Evolutionary conservation across 805 yeast genomes (phyloP).

Genomic region (Candida wancherniae): DNA sequence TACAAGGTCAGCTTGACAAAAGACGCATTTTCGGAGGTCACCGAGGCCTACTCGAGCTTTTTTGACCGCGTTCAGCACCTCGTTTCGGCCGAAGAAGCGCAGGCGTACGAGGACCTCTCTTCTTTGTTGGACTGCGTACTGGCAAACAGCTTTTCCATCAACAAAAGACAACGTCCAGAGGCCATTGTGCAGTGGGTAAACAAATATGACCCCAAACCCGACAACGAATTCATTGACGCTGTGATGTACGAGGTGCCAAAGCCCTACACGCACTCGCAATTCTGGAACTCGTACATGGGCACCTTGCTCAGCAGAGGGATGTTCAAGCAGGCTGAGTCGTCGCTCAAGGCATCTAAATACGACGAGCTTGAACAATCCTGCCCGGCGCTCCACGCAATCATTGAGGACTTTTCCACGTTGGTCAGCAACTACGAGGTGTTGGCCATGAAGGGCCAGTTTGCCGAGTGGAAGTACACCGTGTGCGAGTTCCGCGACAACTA

Average conservation of each 20-base stretch:
- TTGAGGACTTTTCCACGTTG: conserved; percentile 38
- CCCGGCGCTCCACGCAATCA: conserved; percentile 31
- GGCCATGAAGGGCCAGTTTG: conserved; percentile 38
- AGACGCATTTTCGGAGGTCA: conserved; percentile 23
- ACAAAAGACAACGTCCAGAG: conserved; percentile 38
- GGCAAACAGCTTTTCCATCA: conserved; percentile 43
- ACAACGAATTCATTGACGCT: conserved; percentile 43
- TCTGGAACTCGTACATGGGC: conserved; percentile 59
- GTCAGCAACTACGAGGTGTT: conserved; percentile 39
- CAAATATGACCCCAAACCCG: conserved; percentile 64
- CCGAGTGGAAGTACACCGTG: conserved; percentile 47
- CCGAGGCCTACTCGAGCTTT: conserved; percentile 27
- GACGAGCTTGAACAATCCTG: conserved; percentile 30
- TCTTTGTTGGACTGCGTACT: conserved; percentile 55
- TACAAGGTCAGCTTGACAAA: conserved; percentile 14
- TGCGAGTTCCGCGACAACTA: conserved; percentile 47
- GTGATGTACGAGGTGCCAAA: conserved; percentile 40
- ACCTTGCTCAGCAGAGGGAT: conserved; percentile 60
- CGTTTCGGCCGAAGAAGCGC: conserved; percentile 23
- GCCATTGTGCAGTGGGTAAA: conserved; percentile 60
- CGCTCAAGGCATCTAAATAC: conserved; percentile 41
- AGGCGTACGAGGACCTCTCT: conserved; percentile 32
- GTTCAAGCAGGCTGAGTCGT: conserved; percentile 49
- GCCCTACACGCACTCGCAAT: conserved; percentile 47
- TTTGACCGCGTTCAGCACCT: conserved; percentile 20